phyloP scores from a whole-genome alignment of 352 stramenopile species.

The Phytophthora nicotianae region DNA sequence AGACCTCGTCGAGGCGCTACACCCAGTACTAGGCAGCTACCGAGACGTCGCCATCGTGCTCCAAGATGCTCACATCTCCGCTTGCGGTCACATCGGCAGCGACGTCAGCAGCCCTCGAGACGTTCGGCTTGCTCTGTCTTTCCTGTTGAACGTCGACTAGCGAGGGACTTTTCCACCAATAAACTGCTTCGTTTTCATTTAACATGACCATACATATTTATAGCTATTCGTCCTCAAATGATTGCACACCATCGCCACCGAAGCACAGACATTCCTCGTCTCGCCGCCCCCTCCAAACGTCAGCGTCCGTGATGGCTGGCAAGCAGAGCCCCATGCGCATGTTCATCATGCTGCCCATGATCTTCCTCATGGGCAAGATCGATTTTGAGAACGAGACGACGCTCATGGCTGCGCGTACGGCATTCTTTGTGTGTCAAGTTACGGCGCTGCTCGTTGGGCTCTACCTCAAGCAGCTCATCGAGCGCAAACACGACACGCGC shows the following conservation, averaged over 20 bases:
- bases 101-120: background rate
- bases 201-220: background rate
- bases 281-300: background rate
- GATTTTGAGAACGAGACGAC: constrained; percentile 81
- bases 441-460: constrained; percentile 64
- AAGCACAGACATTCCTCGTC: constrained; percentile 8
- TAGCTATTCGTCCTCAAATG: background rate
- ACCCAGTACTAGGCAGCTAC: constrained; percentile 23
- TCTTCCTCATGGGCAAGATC: constrained; percentile 88
- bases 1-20: constrained; percentile 20
- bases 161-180: constrained; percentile 8
- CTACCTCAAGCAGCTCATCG: constrained; percentile 78
- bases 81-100: constrained; percentile 17
- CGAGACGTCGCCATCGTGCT: constrained; percentile 26
- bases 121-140: constrained; percentile 10
- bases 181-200: background rate
- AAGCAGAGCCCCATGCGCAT: constrained; percentile 84
- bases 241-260: constrained; percentile 1
- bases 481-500: constrained; percentile 76
- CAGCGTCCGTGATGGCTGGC: constrained; percentile 32
- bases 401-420: constrained; percentile 62
- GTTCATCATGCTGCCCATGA: constrained; percentile 85
- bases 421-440: constrained; percentile 69
- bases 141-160: constrained; percentile 16
- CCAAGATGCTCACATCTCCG: constrained; percentile 20